Evolutionary conservation across 2,329 filamentous ascomycete genomes (phyloP).

Genomic region (Trichoderma sp.): DNA sequence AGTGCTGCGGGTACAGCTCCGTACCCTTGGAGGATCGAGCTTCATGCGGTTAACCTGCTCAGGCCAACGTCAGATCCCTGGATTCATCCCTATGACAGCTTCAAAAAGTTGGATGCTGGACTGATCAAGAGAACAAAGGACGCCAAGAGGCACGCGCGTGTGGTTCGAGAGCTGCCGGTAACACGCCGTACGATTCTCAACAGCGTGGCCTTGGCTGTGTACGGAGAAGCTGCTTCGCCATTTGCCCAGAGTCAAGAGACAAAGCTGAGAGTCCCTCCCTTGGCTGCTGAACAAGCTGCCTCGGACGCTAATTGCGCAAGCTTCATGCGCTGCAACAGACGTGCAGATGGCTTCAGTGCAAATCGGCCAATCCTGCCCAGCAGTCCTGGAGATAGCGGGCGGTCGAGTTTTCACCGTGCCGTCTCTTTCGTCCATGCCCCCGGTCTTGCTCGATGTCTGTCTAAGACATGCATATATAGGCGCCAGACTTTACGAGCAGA

Average conservation of each 20-base stretch:
- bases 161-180: background rate
- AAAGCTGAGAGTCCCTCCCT: background rate
- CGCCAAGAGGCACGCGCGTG: background rate
- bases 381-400: slow-evolving; percentile 13
- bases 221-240: background rate
- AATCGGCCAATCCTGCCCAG: slow-evolving; percentile 19
- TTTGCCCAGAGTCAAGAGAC: background rate
- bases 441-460: slow-evolving; percentile 5
- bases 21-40: background rate
- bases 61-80: background rate
- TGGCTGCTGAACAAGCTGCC: background rate
- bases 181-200: background rate
- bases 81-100: background rate
- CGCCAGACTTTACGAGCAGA: slow-evolving; percentile 15
- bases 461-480: slow-evolving; percentile 20
- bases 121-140: background rate
- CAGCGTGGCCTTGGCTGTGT: background rate
- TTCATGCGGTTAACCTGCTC: background rate
- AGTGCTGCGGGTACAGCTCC: slow-evolving; percentile 1
- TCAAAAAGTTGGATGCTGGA: too few relatives aligned
- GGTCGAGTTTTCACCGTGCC: slow-evolving; percentile 4
- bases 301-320: background rate
- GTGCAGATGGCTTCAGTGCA: slow-evolving; percentile 5
- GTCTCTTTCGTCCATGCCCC: background rate
- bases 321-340: slow-evolving; percentile 7